phyloP scores from a whole-genome alignment of 2,329 filamentous ascomycete species.

The Fusarium nanum region DNA sequence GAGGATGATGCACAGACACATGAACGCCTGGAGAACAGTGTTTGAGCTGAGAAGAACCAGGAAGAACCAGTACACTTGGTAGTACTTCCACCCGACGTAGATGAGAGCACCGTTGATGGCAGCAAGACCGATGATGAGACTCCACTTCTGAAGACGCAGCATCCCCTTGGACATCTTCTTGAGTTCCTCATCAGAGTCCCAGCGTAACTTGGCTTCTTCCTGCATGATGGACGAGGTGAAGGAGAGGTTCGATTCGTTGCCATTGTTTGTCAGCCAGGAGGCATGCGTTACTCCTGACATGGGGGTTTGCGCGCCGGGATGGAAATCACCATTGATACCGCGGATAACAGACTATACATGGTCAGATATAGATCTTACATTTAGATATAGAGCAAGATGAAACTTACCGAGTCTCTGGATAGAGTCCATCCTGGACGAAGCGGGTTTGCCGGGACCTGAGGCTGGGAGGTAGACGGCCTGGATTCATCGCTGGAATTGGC shows the following conservation, averaged over 20 bases:
- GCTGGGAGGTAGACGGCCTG: constrained; percentile 21
- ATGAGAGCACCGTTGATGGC: constrained; percentile 53
- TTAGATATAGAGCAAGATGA: neutral
- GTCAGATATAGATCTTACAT: neutral
- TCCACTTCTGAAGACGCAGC: constrained; percentile 55
- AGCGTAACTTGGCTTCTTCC: constrained; percentile 55
- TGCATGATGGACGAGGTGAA: constrained; percentile 53
- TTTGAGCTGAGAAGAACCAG: constrained; percentile 60
- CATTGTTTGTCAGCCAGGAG: constrained; percentile 50
- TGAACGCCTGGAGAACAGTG: constrained; percentile 57
- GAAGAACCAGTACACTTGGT: constrained; percentile 57
- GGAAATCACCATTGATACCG: constrained; percentile 49
- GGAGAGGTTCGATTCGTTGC: constrained; percentile 50
- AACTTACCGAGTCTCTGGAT: constrained; percentile 49
- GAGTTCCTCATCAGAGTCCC: constrained; percentile 56
- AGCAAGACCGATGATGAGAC: constrained; percentile 52
- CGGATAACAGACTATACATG: constrained; percentile 49
- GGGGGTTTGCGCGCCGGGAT: constrained; percentile 49
- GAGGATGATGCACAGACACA: constrained; percentile 55
- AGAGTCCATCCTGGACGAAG: constrained; percentile 25
- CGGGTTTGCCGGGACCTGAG: constrained; percentile 25
- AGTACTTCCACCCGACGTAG: constrained; percentile 52
- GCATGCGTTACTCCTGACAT: constrained; percentile 47
- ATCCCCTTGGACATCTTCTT: constrained; percentile 53
- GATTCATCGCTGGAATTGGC: neutral